These are phyloP conservation scores for Paulownia fortunei DNA, from an alignment of 257 asterid genomes.

Conservation along the genomic window DNA sequence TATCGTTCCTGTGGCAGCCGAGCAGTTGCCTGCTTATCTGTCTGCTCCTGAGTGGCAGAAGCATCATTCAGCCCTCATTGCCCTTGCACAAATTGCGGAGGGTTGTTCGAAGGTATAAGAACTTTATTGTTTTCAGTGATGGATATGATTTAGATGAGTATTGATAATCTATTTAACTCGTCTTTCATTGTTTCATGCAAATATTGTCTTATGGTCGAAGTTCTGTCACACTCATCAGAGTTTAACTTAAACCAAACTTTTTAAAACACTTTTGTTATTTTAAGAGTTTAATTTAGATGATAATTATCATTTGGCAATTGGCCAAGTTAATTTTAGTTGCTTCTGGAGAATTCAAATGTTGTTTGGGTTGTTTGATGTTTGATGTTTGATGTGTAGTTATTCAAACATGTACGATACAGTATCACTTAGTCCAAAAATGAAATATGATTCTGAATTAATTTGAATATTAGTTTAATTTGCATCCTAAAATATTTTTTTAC, in stretches of 20 bases:
- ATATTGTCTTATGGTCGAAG: neutral
- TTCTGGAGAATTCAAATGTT: neutral
- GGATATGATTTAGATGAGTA: neutral
- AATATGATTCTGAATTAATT: neutral
- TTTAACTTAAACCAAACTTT: neutral
- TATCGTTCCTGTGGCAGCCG: slow-evolving; percentile 93
- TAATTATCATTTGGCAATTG: neutral
- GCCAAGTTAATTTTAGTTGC: neutral
- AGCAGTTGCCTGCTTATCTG: slow-evolving; percentile 75
- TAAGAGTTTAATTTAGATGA: neutral
- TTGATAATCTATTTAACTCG: too few relatives aligned
- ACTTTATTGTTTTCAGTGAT: neutral
- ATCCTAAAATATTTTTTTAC: neutral
- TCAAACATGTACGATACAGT: neutral
- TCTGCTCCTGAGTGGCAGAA: slow-evolving; percentile 95
- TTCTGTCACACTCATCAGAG: neutral
- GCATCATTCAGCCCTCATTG: slow-evolving; percentile 92
- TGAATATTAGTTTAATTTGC: neutral
- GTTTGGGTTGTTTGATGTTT: neutral
- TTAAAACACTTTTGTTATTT: neutral
- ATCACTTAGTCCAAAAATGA: neutral
- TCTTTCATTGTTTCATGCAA: neutral
- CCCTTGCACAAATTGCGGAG: slow-evolving; percentile 98
- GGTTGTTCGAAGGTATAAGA: slow-evolving; percentile 87
- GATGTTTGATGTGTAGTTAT: neutral